Base-by-base conservation (phyloP, 768 basidiomycete genomes). In the Cystobasidium tubakii region DNA sequence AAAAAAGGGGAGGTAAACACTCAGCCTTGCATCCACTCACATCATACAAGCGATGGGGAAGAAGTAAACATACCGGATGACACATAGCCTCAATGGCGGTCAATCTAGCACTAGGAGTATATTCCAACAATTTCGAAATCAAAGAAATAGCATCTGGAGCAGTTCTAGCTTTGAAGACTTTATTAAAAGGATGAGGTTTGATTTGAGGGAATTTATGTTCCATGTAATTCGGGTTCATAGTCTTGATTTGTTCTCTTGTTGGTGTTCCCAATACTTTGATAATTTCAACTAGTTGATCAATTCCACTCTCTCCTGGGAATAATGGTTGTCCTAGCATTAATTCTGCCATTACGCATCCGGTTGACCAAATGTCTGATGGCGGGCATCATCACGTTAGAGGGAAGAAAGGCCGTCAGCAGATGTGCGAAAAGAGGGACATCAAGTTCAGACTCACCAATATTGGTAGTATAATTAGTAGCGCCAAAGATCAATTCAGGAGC, bases 201-300 rank as follows among this genome's bases (percentile, higher is more conserved):
- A 99, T 99, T 83, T 98, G 95, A 0, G 96, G 96, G 85, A 99
- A 99, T 83, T 98, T 97, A 87, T 99, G 96, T 81, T 99, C 96
- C 96, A 98, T 98, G 83, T 99, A 99, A 84, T 99, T 99, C 70
- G 96, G 96, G 83, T 99, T 99, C 96, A 99, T 99, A 78, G 96
- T 98, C 88, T 99, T 98, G 87, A 99, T 99, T 83, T 99, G 96
- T 81, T 98, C 96, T 77, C 95, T 85, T 74, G 96, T 94, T 1
- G 96, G 96, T 25, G 96, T 99, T 19, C 96, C 96, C 67, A 99
- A 87, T 54, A 99, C 93, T 82, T 99, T 99, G 88, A 99, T 99
- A 79, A 99, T 99, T 84, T 99, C 96, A 73, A 99, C 96, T 79
- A 99, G 82, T 84, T 99, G 96, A 83, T 99, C 96, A 80, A 99